phyloP scores from a whole-genome alignment of 495 filamentous ascomycete genomes.

The Oleoguttula mirabilis region DNA sequence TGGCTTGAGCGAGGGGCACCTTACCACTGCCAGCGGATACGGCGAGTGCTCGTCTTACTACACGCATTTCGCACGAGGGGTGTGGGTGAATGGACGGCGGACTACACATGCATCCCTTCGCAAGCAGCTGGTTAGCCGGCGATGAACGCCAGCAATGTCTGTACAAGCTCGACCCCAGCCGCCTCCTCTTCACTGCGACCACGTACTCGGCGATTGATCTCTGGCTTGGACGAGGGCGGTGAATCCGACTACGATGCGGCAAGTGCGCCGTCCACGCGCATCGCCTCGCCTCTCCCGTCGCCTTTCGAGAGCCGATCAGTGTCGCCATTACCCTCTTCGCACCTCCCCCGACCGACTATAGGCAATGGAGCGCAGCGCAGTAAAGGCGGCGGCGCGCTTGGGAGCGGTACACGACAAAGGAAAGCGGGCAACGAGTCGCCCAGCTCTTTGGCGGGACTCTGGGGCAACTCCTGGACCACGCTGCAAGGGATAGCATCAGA shows the following conservation, averaged over 20 bases:
- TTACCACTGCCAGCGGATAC: too few species aligned
- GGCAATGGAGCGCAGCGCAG: slow-evolving; percentile 11
- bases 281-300: slow-evolving; percentile 21
- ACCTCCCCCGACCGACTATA: slow-evolving; percentile 20
- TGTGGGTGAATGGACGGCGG: too few species aligned
- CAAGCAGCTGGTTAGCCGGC: slow-evolving; percentile 17
- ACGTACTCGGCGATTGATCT: slow-evolving; percentile 28
- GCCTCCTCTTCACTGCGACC: slow-evolving; percentile 26
- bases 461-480: slow-evolving; percentile 31
- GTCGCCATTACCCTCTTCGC: slow-evolving; percentile 26
- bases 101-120: slow-evolving; percentile 7
- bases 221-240: slow-evolving; percentile 27
- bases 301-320: slow-evolving; percentile 25
- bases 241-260: slow-evolving; percentile 4
- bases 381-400: slow-evolving; percentile 3
- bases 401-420: slow-evolving; percentile 5
- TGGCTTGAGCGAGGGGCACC: too few species aligned
- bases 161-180: slow-evolving; percentile 10
- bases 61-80: too few species aligned
- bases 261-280: neutral
- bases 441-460: slow-evolving; percentile 15
- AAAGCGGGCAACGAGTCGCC: slow-evolving; percentile 14
- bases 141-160: slow-evolving; percentile 14
- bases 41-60: too few species aligned
- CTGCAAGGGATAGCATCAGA: slow-evolving; percentile 34